Base-by-base conservation (phyloP, 1,284 basidiomycete genomes). In the Apiotrichum porosum region DNA sequence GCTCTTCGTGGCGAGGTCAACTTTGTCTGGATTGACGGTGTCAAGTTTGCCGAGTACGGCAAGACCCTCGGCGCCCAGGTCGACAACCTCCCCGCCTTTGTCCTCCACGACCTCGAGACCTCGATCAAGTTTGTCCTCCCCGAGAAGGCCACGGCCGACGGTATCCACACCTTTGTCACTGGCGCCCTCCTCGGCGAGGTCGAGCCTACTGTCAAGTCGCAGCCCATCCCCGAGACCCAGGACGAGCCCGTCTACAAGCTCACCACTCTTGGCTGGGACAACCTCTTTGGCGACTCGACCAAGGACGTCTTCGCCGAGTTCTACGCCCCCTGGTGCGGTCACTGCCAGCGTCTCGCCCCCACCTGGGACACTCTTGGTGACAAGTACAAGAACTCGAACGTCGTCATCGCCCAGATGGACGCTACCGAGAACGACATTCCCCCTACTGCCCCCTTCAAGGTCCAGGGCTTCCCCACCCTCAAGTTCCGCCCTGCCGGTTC, bases 291-390 rank as follows among this genome's bases (percentile, higher is more conserved):
- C 55, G 87, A 97, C 68, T 85, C 92, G 49, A 76, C 79, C 49
- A 97, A 95, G 78, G 94, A 98, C 73, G 85, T 97, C 63, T 92
- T 99, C 62, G 79, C 97, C 63, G 95, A 98, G 76, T 93, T 95
- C 76, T 97, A 91, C 69, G 95, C 94, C 45, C 84, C 89, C 46
- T 98, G 95, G 94, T 95, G 77, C 56, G 71, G 71, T 31, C 71
- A 73, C 56, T 73, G 71, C 58, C 66, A 74, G 58, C 68, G 90
- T 65, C 83, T 99, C 58, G 89, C 88, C 69, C 95, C 95, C 23
- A 88, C 79, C 46, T 99, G 91, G 88, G 92, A 97, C 60, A 81
- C 79, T 31, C 83, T 99, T 35, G 95, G 83, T 54, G 87, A 94
- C 68, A 84, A 84, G 69, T 98, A 86, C 44, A 73, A 83, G 69